Evolutionary conservation across 1,139 yeast genomes (phyloP).

Genomic region (Saccharomyces hybrid): DNA sequence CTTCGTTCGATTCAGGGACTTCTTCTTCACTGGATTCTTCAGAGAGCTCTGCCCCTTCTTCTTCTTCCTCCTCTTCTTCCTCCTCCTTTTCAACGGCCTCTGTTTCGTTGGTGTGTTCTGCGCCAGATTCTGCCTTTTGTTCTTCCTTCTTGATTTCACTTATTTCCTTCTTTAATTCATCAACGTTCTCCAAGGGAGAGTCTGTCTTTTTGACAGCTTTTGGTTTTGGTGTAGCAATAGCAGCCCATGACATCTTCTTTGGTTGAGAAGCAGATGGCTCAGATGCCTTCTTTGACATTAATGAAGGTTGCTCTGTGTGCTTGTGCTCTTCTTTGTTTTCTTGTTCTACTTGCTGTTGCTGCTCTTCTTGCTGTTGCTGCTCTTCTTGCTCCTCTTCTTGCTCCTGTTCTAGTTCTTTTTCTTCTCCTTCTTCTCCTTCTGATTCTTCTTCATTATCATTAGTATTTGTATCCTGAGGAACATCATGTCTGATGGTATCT

Average conservation of each 20-base stretch:
- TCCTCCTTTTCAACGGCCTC: conserved; percentile 9
- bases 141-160: conserved; percentile 2
- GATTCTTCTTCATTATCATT: not conserved
- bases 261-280: conserved; percentile 10
- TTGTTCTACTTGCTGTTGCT: conserved; percentile 1
- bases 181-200: conserved; percentile 5
- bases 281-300: not conserved
- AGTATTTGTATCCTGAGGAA: not conserved
- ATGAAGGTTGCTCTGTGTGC: not conserved
- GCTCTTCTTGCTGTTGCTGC: not conserved
- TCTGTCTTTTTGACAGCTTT: conserved; percentile 18
- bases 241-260: conserved; percentile 37
- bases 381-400: not conserved
- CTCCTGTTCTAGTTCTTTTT: conserved; percentile 1
- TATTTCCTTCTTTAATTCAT: conserved; percentile 7
- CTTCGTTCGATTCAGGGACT: conserved; percentile 1
- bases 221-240: conserved; percentile 34
- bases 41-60: conserved; percentile 17
- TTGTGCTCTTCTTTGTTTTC: not conserved
- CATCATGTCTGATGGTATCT: not conserved
- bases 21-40: conserved; percentile 13
- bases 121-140: conserved; percentile 3
- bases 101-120: conserved; percentile 6
- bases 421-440: conserved; percentile 4
- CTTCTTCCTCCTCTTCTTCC: conserved; percentile 11